Conservation (phyloP, 1,139 yeast genomes). For the Taphrina sp. region DNA sequence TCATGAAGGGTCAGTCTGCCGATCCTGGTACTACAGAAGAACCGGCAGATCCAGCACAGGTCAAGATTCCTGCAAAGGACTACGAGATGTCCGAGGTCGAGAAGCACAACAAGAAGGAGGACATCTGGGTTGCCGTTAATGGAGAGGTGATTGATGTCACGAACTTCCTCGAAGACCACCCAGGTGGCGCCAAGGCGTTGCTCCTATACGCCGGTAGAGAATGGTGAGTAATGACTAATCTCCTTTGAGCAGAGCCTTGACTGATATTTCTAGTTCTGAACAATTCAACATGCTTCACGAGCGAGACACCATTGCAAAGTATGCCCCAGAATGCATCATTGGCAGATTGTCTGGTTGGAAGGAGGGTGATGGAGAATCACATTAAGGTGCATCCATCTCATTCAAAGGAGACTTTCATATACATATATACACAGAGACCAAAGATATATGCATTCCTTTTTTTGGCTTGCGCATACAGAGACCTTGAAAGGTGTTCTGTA, state of each 20-base stretch:
- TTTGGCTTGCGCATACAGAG: no score
- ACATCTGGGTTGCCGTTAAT: conserved; percentile 60
- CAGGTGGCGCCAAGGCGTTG: conserved; percentile 56
- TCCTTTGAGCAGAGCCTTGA: no score
- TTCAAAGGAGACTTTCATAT: no score
- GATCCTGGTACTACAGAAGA: not conserved
- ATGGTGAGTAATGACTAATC: no score
- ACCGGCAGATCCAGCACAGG: conserved; percentile 23
- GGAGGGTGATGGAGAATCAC: no score
- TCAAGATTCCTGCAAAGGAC: conserved; percentile 40
- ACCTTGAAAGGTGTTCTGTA: no score
- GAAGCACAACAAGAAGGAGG: conserved; percentile 61
- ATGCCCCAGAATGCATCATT: conserved; percentile 51
- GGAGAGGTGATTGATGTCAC: conserved; percentile 55
- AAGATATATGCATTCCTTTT: no score
- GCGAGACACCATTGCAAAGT: conserved; percentile 54
- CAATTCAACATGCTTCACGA: conserved; percentile 60
- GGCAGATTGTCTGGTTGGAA: no score
- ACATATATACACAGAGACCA: no score
- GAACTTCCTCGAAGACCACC: conserved; percentile 53
- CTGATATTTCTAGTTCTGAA: no score
- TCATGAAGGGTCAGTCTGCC: conserved; percentile 5
- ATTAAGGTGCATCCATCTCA: no score
- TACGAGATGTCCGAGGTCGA: conserved; percentile 50
- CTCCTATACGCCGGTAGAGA: conserved; percentile 58